Evolutionary conservation across 345 rosid genomes (phyloP), one percentile per base, ranked within the genome.

Genomic region (Eucalyptus tenuipes): DNA sequence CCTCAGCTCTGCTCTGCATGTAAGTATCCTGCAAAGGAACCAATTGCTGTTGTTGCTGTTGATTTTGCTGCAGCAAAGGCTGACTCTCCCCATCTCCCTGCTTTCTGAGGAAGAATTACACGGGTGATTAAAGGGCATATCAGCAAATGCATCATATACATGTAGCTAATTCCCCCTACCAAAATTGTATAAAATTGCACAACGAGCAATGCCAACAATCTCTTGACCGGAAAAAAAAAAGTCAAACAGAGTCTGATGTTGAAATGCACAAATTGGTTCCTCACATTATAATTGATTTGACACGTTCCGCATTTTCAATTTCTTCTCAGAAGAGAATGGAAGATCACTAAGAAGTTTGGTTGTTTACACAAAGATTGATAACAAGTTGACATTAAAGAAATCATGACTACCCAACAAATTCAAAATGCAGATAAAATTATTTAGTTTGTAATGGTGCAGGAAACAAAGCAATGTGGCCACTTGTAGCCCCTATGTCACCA

Each of bases 1-100:
- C 96, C 92, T 94, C 96, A 90, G 94, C 95, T 92, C 96, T 93
- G 90, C 94, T 94, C 89, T 94, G 95, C 96, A 94, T 93, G 93
- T 94, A 94, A 91, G 91, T 93, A 59, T 94, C 96, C 90, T 94
- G 95, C 81, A 94, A 86, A 3, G 96, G 95, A 91, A 94, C 95
- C 92, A 94, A 50, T 91, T 94, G 94, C 81, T 94, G 94, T 59
- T 93, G 95, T 33, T 89, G 92, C 82, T 90, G 93, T 71, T 89
- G 92, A 59, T 91, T 91, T 49, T 93, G 92, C 89, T 92, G 94
- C 86, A 90, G 89, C 79, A 94, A 89, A 75, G 95, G 94, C 89
- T 89, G 93, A 87, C 92, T 91, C 91, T 94, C 96, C 47, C 86
- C 94, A 89, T 94, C 96, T 75, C 88, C 64, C 88, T 89, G 91